Evolutionary conservation across 1,284 basidiomycete species (phyloP), one percentile per base, ranked within the genome.

Genomic region (Cystobasidium slooffiae): DNA sequence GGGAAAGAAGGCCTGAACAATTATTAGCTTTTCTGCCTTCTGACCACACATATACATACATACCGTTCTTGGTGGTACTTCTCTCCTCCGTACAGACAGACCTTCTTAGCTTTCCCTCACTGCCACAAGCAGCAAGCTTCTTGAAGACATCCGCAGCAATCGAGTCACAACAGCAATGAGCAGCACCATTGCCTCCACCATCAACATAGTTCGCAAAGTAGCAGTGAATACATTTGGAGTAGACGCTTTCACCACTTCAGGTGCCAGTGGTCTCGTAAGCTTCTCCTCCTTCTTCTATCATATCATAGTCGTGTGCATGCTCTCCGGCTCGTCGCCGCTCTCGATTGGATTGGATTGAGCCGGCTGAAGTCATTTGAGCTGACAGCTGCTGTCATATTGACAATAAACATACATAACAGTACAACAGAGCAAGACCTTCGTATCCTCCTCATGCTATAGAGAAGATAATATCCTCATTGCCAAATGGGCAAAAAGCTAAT

Each of bases 351-450:
- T 31, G 31, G 31, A 31, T 5, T 31, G 31, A 5, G 31, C 31
- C 31, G 31, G 31, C 31, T 5, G 31, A 31, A 31, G 31, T 31
- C 31, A 1, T 2, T 31, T 31, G 2, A 1, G 31, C 31, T 31
- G 31, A 31, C 31, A 31, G 31, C 31, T 31, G 31, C 31, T 31
- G 31, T 31, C 31, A 31, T 31, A 31, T 31, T 31, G 31, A 31
- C 31, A 31, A 31, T 31, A 1, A 1, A 31, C 5, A 5, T 18
- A 8, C 41, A 24, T 4, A n/a, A 18, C 44, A 73, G 70, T 84
- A 84, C 76, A 81, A 84, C 77, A 77, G 81, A 44, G 82, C 82
- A 0, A 79, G 84, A 24, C 84, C 84, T 0, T 80, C 81, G 1
- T 85, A 84, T 77, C 84, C 84, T 0, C 12, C 39, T n/a, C 55